Evolutionary conservation across 495 filamentous ascomycete species (phyloP).

Genomic region (Monascus purpureus): DNA sequence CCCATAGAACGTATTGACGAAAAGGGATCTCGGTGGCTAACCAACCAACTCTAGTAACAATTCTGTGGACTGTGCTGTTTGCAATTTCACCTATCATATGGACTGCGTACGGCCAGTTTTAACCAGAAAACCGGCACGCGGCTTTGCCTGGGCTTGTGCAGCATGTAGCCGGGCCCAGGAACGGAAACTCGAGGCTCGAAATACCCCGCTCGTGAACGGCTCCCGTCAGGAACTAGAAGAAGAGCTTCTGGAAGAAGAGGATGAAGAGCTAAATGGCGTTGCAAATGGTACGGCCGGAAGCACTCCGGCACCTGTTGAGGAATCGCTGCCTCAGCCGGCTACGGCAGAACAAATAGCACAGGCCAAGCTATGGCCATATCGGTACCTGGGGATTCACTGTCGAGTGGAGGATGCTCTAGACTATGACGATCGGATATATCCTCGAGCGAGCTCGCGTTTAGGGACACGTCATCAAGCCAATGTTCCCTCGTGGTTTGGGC

Average conservation of each 20-base stretch:
- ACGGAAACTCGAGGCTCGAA: constrained; percentile 77
- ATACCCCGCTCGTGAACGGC: constrained; percentile 56
- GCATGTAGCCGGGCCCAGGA: constrained; percentile 91
- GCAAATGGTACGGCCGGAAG: constrained; percentile 40
- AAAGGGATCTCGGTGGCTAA: too few species aligned
- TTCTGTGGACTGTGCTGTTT: constrained; percentile 95
- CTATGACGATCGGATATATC: constrained; percentile 96
- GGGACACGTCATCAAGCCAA: constrained; percentile 87
- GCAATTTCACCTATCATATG: constrained; percentile 94
- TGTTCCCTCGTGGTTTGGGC: constrained; percentile 71
- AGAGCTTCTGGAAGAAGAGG: constrained; percentile 63
- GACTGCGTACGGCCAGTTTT: constrained; percentile 87
- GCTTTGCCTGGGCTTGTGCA: constrained; percentile 96
- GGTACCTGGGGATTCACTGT: constrained; percentile 92
- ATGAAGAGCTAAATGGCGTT: constrained; percentile 42
- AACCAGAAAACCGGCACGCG: constrained; percentile 91
- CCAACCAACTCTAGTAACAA: constrained; percentile 52
- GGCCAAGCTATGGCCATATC: constrained; percentile 88
- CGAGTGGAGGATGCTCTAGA: constrained; percentile 92
- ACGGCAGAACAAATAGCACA: constrained; percentile 86
- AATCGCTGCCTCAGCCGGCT: constrained; percentile 45
- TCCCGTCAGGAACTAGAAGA: constrained; percentile 53
- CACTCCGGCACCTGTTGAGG: constrained; percentile 41
- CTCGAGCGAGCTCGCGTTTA: constrained; percentile 82
- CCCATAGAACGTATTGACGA: too few species aligned